Conservation (phyloP, 257 asterid species). For the Datura wrightii region DNA sequence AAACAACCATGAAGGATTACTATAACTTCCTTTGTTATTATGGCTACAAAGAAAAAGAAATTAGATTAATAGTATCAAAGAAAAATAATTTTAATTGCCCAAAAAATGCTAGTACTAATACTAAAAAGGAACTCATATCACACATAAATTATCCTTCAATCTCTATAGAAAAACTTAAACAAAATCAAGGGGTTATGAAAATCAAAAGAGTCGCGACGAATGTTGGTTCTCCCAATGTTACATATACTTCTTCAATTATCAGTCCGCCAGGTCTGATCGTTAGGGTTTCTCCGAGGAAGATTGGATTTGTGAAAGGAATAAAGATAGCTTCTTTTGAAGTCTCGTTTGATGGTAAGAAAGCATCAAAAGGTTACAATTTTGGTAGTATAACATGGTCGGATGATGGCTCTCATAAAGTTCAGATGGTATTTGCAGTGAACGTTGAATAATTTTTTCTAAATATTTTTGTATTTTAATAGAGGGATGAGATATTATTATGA, state of each 20-base stretch:
- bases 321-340: conserved; percentile 49
- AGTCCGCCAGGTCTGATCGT: conserved; percentile 58
- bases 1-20: conserved; percentile 60
- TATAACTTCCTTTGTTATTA: conserved; percentile 60
- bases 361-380: conserved; percentile 60
- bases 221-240: conserved; percentile 53
- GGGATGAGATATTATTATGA: neutral
- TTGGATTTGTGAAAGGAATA: conserved; percentile 41
- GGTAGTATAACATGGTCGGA: conserved; percentile 68
- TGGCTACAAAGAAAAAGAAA: conserved; percentile 52
- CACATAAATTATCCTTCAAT: conserved; percentile 72
- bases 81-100: conserved; percentile 57
- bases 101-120: neutral
- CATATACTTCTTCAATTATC: conserved; percentile 49
- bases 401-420: conserved; percentile 71
- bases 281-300: conserved; percentile 48
- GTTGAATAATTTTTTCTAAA: too few relatives aligned
- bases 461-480: neutral
- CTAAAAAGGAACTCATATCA: conserved; percentile 47
- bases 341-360: conserved; percentile 59
- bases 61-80: conserved; percentile 49
- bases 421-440: conserved; percentile 63
- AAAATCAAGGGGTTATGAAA: conserved; percentile 43
- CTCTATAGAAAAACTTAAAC: conserved; percentile 53
- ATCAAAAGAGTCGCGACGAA: conserved; percentile 63